Conservation (phyloP, 768 basidiomycete genomes). For the Pleurotus sapidus region DNA sequence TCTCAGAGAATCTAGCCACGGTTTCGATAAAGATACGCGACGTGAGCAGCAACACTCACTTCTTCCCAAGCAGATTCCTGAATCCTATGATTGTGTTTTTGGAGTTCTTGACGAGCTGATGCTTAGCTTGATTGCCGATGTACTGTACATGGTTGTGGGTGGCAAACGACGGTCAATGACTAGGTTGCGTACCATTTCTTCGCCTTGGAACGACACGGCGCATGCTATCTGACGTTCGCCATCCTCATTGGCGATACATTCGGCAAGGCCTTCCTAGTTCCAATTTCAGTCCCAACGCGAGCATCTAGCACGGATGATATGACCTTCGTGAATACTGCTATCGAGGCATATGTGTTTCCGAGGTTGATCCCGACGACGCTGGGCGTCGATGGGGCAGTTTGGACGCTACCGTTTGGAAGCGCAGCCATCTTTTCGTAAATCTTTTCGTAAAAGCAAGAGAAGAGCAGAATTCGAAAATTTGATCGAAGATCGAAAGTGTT, state of each 20-base stretch:
- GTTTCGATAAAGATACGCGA: not conserved
- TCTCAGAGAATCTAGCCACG: conserved; percentile 65
- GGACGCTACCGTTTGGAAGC: conserved; percentile 51
- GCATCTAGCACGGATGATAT: not conserved
- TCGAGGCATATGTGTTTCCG: conserved; percentile 92
- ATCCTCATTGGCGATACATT: conserved; percentile 98
- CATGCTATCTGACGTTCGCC: conserved; percentile 98
- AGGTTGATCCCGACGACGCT: conserved; percentile 93
- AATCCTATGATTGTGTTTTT: conserved; percentile 95
- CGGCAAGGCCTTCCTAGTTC: conserved; percentile 79
- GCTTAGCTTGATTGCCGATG: conserved; percentile 92
- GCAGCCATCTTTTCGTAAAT: conserved; percentile 8
- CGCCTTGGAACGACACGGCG: conserved; percentile 86
- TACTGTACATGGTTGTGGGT: conserved; percentile 54
- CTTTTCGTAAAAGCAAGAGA: not conserved
- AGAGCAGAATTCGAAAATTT: not conserved
- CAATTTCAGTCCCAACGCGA: conserved; percentile 1
- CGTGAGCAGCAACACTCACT: conserved; percentile 41
- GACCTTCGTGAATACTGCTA: conserved; percentile 94
- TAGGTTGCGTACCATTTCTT: conserved; percentile 70
- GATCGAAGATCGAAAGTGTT: not conserved
- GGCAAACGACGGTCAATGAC: not conserved
- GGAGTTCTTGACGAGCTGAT: conserved; percentile 92
- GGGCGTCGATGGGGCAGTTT: conserved; percentile 39
- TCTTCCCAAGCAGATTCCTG: conserved; percentile 90